Evolutionary conservation across 1,284 basidiomycete genomes (phyloP).

Genomic region (Phlebopus sp.): DNA sequence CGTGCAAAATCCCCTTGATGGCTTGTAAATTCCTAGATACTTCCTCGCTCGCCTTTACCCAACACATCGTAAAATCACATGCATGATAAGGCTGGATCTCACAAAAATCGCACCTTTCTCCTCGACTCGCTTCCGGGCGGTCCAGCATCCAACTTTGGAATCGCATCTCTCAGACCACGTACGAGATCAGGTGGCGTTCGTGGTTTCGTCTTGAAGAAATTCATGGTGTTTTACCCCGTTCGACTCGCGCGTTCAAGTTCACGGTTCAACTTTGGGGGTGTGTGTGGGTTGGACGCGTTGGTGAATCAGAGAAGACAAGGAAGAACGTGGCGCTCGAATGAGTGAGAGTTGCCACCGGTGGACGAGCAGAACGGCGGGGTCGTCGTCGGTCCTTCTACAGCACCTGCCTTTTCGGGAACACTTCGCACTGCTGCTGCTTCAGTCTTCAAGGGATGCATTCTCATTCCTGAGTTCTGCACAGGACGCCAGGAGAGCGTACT

Average conservation of each 20-base stretch:
- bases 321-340: background rate
- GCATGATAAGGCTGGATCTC: background rate
- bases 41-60: constrained; percentile 75
- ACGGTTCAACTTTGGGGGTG: background rate
- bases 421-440: background rate
- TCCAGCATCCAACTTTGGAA: constrained; percentile 72
- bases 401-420: constrained; percentile 10
- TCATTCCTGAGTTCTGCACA: too few relatives aligned
- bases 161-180: constrained; percentile 72
- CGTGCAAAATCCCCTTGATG: constrained; percentile 83
- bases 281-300: background rate
- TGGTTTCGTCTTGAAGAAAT: constrained; percentile 92
- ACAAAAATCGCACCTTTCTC: constrained; percentile 60
- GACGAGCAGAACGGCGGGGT: background rate
- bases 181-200: constrained; percentile 85
- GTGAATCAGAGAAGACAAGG: background rate
- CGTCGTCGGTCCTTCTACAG: constrained; percentile 13
- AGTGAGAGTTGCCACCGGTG: background rate
- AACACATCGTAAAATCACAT: constrained; percentile 4
- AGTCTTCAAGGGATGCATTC: too few relatives aligned
- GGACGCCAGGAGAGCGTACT: too few relatives aligned
- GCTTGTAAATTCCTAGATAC: constrained; percentile 86
- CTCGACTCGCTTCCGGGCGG: constrained; percentile 73
- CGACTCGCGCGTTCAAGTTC: background rate
- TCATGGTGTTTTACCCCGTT: constrained; percentile 50